phyloP scores from a whole-genome alignment of 2,329 filamentous ascomycete species.

The Fusarium sp. region DNA sequence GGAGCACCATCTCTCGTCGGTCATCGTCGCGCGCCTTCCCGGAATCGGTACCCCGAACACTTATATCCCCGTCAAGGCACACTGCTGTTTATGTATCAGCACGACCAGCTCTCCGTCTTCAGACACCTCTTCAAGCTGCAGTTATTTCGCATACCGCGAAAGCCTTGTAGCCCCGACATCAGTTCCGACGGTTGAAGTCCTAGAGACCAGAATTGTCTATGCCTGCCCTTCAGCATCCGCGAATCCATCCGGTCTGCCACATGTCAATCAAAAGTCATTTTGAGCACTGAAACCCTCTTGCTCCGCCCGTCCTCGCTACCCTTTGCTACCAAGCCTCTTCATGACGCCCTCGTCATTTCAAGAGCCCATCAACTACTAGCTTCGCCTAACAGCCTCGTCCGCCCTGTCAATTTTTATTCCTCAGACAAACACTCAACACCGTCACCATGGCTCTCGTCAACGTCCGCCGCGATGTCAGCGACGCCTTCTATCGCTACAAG shows the following conservation, averaged over 20 bases:
- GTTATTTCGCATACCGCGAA: constrained; percentile 95
- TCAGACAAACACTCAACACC: constrained; percentile 49
- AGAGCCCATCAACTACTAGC: constrained; percentile 33
- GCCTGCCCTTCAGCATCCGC: constrained; percentile 64
- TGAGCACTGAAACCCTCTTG: constrained; percentile 65
- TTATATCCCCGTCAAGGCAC: constrained; percentile 49
- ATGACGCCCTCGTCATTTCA: constrained; percentile 53
- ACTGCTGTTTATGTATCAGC: constrained; percentile 97
- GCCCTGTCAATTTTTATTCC: constrained; percentile 29
- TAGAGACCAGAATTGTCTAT: constrained; percentile 63
- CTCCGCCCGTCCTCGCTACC: constrained; percentile 53
- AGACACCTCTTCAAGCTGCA: constrained; percentile 97
- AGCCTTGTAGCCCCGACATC: constrained; percentile 90
- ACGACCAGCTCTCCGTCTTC: constrained; percentile 89
- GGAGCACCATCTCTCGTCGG: constrained; percentile 23
- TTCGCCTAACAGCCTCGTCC: constrained; percentile 18
- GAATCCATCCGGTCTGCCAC: constrained; percentile 62
- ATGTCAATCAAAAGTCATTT: constrained; percentile 67
- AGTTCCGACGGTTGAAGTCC: constrained; percentile 89
- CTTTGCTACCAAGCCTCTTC: constrained; percentile 50
- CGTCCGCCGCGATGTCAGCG: constrained; percentile 96
- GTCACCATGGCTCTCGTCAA: constrained; percentile 96
- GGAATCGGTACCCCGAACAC: constrained; percentile 44
- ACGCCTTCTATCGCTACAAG: constrained; percentile 99
- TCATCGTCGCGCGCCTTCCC: constrained; percentile 23